These are phyloP conservation scores for Leishmania tropica DNA, from an alignment of 208 protist species.

Conservation along the genomic window DNA sequence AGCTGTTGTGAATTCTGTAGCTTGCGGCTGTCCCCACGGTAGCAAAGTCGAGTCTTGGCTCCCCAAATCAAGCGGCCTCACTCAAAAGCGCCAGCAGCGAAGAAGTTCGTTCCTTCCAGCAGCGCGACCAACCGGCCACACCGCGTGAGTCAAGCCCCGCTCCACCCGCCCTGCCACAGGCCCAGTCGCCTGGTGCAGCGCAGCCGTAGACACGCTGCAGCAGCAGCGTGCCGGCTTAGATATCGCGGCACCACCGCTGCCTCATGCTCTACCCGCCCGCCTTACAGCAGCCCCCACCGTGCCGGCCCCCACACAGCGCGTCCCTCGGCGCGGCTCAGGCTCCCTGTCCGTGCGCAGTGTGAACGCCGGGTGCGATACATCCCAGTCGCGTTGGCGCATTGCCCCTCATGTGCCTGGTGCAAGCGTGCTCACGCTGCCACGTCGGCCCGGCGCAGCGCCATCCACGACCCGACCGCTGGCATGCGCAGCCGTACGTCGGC, in stretches of 20 bases:
- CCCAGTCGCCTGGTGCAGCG: background rate
- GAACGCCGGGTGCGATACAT: background rate
- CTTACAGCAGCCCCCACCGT: background rate
- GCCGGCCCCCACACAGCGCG: no score
- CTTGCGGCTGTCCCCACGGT: background rate
- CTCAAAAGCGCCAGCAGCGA: background rate
- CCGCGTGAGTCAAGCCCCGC: background rate
- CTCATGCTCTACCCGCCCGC: background rate
- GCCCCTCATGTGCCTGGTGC: background rate
- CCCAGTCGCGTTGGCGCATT: background rate
- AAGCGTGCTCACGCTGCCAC: background rate
- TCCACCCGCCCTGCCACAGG: background rate
- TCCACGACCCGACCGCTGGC: background rate
- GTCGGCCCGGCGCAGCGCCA: background rate
- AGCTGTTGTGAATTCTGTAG: no score
- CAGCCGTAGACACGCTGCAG: background rate
- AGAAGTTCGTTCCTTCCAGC: background rate
- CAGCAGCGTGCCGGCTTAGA: background rate
- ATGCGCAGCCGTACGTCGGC: background rate
- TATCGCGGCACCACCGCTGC: background rate
- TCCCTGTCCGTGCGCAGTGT: background rate
- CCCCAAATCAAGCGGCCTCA: background rate
- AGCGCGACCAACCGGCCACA: no score
- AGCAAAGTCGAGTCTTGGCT: background rate
- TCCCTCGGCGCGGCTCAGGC: no score